Percentiles rank a stretch among this genome's conserved stretches.
phyloP scores from a whole-genome alignment of 495 filamentous ascomycete species.

The Cercophora scortea region DNA sequence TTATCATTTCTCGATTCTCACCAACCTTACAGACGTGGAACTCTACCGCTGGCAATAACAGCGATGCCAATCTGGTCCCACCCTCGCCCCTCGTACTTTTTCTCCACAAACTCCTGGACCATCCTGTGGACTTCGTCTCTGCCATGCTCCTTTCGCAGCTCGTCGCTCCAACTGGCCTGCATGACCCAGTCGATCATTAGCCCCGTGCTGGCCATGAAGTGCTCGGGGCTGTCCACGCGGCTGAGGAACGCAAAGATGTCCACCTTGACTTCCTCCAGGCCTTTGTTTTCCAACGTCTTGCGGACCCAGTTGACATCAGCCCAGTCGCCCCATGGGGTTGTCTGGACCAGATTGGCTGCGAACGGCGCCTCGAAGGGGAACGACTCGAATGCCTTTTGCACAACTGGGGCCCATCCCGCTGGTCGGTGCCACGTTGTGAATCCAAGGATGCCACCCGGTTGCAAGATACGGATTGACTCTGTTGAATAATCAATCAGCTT shows the following conservation, averaged over 20 bases:
- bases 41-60: conserved; percentile 25
- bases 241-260: conserved; percentile 18
- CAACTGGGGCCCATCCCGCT: conserved; percentile 21
- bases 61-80: conserved; percentile 30
- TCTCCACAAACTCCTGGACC: conserved; percentile 24
- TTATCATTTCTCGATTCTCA: not conserved
- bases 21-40: conserved; percentile 5
- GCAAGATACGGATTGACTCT: conserved; percentile 32
- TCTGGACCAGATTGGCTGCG: conserved; percentile 15
- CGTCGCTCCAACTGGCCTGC: conserved; percentile 28
- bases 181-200: conserved; percentile 34
- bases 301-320: conserved; percentile 28
- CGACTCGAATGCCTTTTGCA: conserved; percentile 23
- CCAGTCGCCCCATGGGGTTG: conserved; percentile 26
- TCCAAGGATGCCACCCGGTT: conserved; percentile 30
- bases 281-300: conserved; percentile 17
- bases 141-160: conserved; percentile 23
- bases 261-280: conserved; percentile 27
- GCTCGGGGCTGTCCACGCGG: conserved; percentile 19
- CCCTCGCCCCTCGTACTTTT: conserved; percentile 25
- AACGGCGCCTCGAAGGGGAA: conserved; percentile 33
- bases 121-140: conserved; percentile 23
- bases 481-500: not conserved
- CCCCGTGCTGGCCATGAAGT: conserved; percentile 19
- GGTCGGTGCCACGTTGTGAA: conserved; percentile 30